Percentiles rank a stretch among this genome's conserved stretches.
Conservation (phyloP, 2,329 filamentous ascomycete genomes). For the Alternaria brassicicola region DNA sequence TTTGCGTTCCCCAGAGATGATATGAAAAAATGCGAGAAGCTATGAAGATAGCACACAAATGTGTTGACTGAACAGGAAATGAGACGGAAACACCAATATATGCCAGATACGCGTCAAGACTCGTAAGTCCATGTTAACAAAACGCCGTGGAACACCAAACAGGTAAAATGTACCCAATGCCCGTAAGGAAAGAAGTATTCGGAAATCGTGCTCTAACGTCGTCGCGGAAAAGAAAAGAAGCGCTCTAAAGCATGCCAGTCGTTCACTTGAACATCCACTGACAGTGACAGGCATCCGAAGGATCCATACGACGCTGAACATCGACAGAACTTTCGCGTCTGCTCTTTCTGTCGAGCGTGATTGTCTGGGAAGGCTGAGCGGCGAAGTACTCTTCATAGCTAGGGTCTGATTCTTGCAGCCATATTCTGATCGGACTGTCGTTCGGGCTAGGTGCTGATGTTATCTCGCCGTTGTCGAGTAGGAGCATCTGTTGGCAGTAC, state of each 20-base stretch:
- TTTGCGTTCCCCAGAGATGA: conserved; percentile 5
- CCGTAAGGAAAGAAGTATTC: conserved; percentile 1
- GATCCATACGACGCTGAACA: conserved; percentile 34
- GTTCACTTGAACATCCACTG: conserved; percentile 49
- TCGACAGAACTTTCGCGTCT: conserved; percentile 19
- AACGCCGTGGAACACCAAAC: conserved; percentile 14
- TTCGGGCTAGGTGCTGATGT: conserved; percentile 43
- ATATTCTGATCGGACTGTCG: conserved; percentile 46
- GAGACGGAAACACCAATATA: conserved; percentile 13
- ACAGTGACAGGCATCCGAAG: conserved; percentile 44
- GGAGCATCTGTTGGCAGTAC: conserved; percentile 70
- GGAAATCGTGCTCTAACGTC: not conserved
- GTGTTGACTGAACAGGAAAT: conserved; percentile 11
- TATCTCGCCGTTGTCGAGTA: conserved; percentile 59
- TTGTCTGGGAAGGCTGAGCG: conserved; percentile 12
- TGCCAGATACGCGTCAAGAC: conserved; percentile 16
- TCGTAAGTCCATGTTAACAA: conserved; percentile 7
- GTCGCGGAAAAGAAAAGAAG: not conserved
- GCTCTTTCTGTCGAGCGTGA: conserved; percentile 9
- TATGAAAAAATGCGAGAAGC: not conserved
- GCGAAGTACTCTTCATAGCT: conserved; percentile 34
- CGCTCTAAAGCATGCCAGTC: not conserved
- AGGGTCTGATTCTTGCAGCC: conserved; percentile 52
- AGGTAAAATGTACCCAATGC: conserved; percentile 6
- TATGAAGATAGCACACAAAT: conserved; percentile 8